Conservation (phyloP, 345 rosid species). For the Lenwebbia sp. region DNA sequence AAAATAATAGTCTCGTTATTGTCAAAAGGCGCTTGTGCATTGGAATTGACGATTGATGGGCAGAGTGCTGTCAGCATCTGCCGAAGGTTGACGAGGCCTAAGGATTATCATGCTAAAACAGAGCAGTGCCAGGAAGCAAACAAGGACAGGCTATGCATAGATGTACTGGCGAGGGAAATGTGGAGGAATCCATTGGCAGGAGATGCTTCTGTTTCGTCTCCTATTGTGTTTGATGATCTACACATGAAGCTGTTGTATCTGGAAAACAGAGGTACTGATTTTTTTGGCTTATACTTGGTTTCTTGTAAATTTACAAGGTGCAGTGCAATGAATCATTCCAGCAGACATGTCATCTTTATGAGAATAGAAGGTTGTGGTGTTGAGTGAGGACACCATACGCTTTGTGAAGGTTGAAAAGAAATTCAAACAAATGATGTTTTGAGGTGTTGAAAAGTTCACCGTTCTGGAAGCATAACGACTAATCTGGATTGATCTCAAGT, state of each 20-base stretch:
- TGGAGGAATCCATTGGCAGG: conserved; percentile 64
- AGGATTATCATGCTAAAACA: conserved; percentile 65
- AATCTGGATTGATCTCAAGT: background rate
- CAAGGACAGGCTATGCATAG: conserved; percentile 71
- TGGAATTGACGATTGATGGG: conserved; percentile 61
- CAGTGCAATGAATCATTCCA: background rate
- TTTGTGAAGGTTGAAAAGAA: background rate
- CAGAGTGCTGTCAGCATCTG: conserved; percentile 79
- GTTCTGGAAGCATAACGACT: background rate
- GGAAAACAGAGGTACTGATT: conserved; percentile 80
- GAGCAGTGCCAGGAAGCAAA: conserved; percentile 77
- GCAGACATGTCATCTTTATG: background rate
- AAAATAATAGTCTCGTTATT: conserved; percentile 56
- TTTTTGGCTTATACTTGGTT: background rate
- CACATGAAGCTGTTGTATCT: conserved; percentile 81
- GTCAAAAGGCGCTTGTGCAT: conserved; percentile 62
- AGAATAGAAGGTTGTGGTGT: background rate
- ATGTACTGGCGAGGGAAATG: conserved; percentile 77
- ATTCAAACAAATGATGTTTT: background rate
- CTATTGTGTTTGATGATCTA: conserved; percentile 59
- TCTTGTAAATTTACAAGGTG: background rate
- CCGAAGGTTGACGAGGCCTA: conserved; percentile 72
- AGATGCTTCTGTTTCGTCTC: conserved; percentile 32
- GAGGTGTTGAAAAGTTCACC: background rate
- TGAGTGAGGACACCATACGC: background rate